Conservation (phyloP, 1,139 yeast species). For the Saccharomyces hybrid region DNA sequence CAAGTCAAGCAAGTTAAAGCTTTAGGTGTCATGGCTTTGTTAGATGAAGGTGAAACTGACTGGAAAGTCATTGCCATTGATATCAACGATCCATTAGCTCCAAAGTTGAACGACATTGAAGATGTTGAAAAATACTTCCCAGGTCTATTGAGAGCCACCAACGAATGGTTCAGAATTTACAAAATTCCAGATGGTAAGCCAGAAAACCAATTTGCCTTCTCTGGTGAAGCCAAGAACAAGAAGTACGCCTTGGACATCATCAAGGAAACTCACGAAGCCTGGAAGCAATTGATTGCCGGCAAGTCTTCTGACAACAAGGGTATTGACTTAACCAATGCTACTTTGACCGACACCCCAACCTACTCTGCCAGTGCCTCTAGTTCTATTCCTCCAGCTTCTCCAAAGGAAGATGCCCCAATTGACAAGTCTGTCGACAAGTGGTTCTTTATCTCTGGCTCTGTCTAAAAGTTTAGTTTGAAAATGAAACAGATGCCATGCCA, state of each 20-base stretch:
- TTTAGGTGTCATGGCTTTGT: conserved; percentile 76
- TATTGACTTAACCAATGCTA: conserved; percentile 65
- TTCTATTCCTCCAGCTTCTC: conserved; percentile 61
- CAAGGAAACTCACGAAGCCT: conserved; percentile 62
- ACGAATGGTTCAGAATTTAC: conserved; percentile 88
- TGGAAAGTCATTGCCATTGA: conserved; percentile 85
- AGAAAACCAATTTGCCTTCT: conserved; percentile 76
- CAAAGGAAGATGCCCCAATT: conserved; percentile 82
- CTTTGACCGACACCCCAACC: conserved; percentile 52
- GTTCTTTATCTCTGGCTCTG: conserved; percentile 94
- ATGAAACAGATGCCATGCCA: neutral
- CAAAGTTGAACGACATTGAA: conserved; percentile 62
- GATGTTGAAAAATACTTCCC: conserved; percentile 75
- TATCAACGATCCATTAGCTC: conserved; percentile 66
- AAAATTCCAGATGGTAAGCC: conserved; percentile 91
- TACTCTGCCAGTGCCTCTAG: conserved; percentile 43
- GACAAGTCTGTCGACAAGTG: conserved; percentile 97
- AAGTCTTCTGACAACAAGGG: conserved; percentile 41
- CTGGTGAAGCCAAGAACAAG: conserved; percentile 71
- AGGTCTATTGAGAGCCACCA: conserved; percentile 71
- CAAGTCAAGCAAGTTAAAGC: conserved; percentile 76
- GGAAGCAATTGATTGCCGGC: conserved; percentile 55
- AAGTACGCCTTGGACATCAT: conserved; percentile 66
- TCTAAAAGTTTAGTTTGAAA: conserved; percentile 30
- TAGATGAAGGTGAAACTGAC: conserved; percentile 91